phyloP scores from a whole-genome alignment of 1,139 yeast species.

The Lodderomyces orthopsilosis region DNA sequence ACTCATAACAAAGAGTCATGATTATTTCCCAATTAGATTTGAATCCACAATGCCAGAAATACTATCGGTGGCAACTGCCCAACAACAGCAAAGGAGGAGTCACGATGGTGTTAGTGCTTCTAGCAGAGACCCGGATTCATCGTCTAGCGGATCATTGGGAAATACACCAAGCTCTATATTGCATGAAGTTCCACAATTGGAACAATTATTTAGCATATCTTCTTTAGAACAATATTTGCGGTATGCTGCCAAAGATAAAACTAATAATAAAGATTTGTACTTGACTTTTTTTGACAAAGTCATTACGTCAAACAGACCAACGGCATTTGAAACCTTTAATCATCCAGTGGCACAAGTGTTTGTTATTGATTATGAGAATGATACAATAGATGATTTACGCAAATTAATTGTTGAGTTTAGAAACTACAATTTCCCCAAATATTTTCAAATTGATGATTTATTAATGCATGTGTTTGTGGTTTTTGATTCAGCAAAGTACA shows the following conservation, averaged over 20 bases:
- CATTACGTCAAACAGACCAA: constrained; percentile 58
- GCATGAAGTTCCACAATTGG: constrained; percentile 10
- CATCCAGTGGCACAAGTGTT: constrained; percentile 84
- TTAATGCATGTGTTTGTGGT: constrained; percentile 47
- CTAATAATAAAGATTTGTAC: constrained; percentile 38
- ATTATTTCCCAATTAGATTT: constrained; percentile 45
- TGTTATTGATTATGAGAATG: constrained; percentile 51
- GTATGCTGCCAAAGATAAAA: constrained; percentile 14
- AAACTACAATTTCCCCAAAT: constrained; percentile 50
- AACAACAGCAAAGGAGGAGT: constrained; percentile 3
- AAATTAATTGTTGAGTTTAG: constrained; percentile 42
- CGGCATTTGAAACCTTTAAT: constrained; percentile 84
- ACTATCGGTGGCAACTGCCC: constrained; percentile 30
- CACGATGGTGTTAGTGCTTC: constrained; percentile 1
- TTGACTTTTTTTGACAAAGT: constrained; percentile 58
- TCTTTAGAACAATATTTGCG: constrained; percentile 37
- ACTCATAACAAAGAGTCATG: constrained; percentile 41
- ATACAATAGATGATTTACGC: constrained; percentile 48
- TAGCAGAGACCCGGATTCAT: not conserved
- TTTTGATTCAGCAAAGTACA: constrained; percentile 24
- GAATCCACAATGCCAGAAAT: constrained; percentile 43
- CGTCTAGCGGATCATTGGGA: not conserved
- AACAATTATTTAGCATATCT: constrained; percentile 39
- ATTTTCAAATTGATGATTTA: constrained; percentile 57
- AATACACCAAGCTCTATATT: not conserved